These are phyloP conservation scores for Lachancea dasiensis DNA, from an alignment of 805 yeast genomes.

Conservation along the genomic window DNA sequence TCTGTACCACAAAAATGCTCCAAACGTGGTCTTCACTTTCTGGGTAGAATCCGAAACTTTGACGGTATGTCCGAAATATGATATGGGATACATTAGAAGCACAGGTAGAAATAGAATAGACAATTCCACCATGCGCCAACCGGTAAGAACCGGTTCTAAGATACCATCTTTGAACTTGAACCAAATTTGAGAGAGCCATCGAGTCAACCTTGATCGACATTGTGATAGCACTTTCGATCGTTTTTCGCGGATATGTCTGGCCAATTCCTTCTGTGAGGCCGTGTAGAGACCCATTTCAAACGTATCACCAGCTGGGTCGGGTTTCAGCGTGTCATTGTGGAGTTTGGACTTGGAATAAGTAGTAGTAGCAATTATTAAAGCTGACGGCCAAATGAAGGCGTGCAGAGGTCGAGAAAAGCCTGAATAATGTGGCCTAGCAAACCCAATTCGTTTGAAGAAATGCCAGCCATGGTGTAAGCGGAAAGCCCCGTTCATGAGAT, in stretches of 20 bases:
- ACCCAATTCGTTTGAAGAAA: not conserved
- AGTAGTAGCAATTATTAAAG: not conserved
- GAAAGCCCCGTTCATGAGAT: not conserved
- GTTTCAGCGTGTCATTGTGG: constrained; percentile 17
- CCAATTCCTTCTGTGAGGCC: constrained; percentile 54
- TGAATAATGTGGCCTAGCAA: not conserved
- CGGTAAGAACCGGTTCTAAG: constrained; percentile 63
- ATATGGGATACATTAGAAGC: constrained; percentile 55
- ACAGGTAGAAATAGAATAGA: constrained; percentile 66
- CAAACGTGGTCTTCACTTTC: constrained; percentile 42
- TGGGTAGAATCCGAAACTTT: constrained; percentile 15
- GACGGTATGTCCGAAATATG: constrained; percentile 28
- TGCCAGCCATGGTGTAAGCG: not conserved
- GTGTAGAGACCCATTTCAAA: constrained; percentile 60
- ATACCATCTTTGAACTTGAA: constrained; percentile 48
- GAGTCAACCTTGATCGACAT: constrained; percentile 14
- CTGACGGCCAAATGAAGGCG: not conserved
- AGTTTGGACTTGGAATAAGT: not conserved
- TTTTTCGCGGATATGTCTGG: constrained; percentile 32
- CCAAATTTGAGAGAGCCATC: constrained; percentile 36
- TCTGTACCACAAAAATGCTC: constrained; percentile 66
- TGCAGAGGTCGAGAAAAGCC: not conserved
- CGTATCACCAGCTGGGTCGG: constrained; percentile 52
- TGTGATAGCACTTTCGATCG: constrained; percentile 28
- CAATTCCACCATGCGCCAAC: constrained; percentile 64